A percentile compares a stretch with the other conserved stretches of the same genome.
Evolutionary conservation across 1,139 yeast species (phyloP).

Genomic region (Pichia sp.): DNA sequence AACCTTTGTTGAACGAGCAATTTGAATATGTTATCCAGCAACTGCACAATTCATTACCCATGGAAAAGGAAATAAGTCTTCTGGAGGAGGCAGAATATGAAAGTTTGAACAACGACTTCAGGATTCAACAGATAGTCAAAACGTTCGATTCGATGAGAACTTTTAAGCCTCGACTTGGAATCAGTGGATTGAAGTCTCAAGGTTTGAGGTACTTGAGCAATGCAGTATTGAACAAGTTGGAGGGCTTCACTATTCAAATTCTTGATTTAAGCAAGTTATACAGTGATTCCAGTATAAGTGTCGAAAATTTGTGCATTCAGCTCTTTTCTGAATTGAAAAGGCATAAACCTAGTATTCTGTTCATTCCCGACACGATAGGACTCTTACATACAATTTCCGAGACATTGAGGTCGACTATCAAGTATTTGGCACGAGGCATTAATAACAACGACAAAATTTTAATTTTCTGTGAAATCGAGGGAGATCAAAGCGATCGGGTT

Average conservation of each 20-base stretch:
- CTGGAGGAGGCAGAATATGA: constrained; percentile 69
- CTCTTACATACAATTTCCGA: constrained; percentile 70
- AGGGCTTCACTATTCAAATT: constrained; percentile 86
- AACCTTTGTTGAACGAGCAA: constrained; percentile 54
- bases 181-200: constrained; percentile 73
- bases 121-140: constrained; percentile 58
- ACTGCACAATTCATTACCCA: constrained; percentile 62
- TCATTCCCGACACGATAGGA: constrained; percentile 76
- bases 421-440: constrained; percentile 64
- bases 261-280: constrained; percentile 76
- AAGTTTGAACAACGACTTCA: constrained; percentile 60
- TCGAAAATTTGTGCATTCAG: constrained; percentile 83
- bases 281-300: constrained; percentile 76
- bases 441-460: constrained; percentile 71
- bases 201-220: constrained; percentile 88
- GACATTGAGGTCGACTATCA: constrained; percentile 67
- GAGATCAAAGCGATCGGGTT: constrained; percentile 13
- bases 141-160: constrained; percentile 61
- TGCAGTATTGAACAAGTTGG: constrained; percentile 77
- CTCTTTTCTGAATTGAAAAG: constrained; percentile 84
- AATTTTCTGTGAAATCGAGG: constrained; percentile 72
- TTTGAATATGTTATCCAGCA: constrained; percentile 46
- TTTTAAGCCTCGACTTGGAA: constrained; percentile 75
- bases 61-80: constrained; percentile 51
- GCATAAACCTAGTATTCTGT: constrained; percentile 83